Base-by-base conservation (phyloP, 768 basidiomycete species). In the Crucibulum laeve region DNA sequence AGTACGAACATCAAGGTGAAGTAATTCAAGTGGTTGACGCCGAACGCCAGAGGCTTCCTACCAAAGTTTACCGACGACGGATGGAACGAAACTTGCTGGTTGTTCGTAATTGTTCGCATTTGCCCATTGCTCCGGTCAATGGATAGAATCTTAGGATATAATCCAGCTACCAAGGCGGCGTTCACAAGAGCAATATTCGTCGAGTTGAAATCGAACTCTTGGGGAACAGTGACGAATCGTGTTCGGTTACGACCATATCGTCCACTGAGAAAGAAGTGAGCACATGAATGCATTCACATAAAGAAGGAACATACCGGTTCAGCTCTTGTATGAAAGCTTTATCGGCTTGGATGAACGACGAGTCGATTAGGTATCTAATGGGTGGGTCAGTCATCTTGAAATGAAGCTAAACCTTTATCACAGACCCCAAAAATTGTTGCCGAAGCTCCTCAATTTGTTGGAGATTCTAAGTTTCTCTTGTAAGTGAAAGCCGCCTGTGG, bases 371-470 rank as follows among this genome's bases (percentile, higher is more conserved):
- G 63, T 95, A 93, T 15, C 88, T 90, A 46, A 18, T 38, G 32
- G 11, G 40, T 11, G 30, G 33, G 14, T 50, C 30, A 44, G 38
- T 33, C 38, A 38, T 14, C 24, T 38, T 42, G 52, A 30, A 38
- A 50, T 35, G 14, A 15, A 7, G 19, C 18, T 19, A 46, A 35
- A 44, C 32, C n/a, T 15, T 17, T 28, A 33, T 22, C 26, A 48
- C 63, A 49, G 54, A 88, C 74, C 84, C 81, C 43, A 91, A 67
- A 49, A 91, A 80, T 59, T 99, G 95, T 56, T 93, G 91, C 22
- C 94, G 82, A 25, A 97, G 74, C 57, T 97, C 95, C 61, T 98
- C 95, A 23, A 99, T 95, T 63, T 96, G 92, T 64, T 91, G 84
- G 39, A 99, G 68, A 58, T 92, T 97, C 83, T 91, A 57, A 5